phyloP scores from a whole-genome alignment of 75 land plant species.

The Cryptomeria japonica region DNA sequence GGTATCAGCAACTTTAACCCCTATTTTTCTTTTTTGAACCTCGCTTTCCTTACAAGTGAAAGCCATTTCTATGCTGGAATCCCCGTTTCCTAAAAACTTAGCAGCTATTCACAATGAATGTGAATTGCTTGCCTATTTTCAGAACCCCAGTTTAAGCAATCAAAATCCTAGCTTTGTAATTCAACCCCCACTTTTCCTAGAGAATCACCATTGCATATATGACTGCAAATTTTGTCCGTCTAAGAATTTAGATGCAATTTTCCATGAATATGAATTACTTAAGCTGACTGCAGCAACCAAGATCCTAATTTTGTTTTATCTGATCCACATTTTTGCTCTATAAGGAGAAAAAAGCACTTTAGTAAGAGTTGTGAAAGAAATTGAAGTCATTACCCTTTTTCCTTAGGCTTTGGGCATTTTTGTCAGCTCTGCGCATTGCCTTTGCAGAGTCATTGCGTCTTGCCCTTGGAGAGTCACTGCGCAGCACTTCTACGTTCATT shows the following conservation, averaged over 20 bases:
- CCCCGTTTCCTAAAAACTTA: neutral
- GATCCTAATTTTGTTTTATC: neutral
- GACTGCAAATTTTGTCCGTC: neutral
- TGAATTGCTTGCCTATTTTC: neutral
- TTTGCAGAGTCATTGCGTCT: neutral
- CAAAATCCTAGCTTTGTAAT: neutral
- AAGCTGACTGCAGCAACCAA: too few relatives aligned
- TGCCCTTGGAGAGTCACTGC: conserved; percentile 28
- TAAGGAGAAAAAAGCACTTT: neutral
- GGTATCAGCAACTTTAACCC: neutral
- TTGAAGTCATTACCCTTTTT: conserved; percentile 18
- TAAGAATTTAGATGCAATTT: neutral
- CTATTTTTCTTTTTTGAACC: neutral
- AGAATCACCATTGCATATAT: neutral
- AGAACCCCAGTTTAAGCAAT: neutral
- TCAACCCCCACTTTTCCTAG: neutral
- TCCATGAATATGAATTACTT: neutral
- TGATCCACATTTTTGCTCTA: neutral
- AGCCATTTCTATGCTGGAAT: neutral
- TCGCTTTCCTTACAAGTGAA: neutral
- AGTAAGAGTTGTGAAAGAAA: neutral
- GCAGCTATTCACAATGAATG: neutral
- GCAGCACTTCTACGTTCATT: conserved; percentile 33
- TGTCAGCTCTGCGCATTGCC: conserved; percentile 23
- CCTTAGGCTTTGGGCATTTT: conserved; percentile 9